Percentiles rank a stretch among this genome's conserved stretches.
These are phyloP conservation scores for Erigeron canadensis DNA, from an alignment of 129 eudicot genomes.

Conservation along the genomic window DNA sequence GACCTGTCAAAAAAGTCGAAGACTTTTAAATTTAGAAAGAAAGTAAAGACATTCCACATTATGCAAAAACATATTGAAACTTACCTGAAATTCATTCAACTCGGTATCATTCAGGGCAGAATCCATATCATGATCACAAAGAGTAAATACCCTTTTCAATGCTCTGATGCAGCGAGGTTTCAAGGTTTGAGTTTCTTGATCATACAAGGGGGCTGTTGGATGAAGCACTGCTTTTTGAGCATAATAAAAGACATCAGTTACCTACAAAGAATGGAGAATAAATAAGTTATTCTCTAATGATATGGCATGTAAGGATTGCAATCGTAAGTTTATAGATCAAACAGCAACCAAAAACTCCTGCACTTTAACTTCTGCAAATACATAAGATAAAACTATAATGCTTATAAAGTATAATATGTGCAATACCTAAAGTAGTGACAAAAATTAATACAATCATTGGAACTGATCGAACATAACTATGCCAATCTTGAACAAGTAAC, in stretches of 20 bases:
- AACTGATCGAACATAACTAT: conserved; percentile 3
- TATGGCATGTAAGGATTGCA: conserved; percentile 12
- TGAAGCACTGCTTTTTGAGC: conserved; percentile 98
- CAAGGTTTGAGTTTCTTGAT: conserved; percentile 85
- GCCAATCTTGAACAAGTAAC: conserved; percentile 3
- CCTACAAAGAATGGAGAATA: conserved; percentile 42
- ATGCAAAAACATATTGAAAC: neutral
- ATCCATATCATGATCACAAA: conserved; percentile 87
- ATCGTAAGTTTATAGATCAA: conserved; percentile 28
- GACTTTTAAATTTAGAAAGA: conserved; percentile 1
- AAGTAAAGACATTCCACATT: neutral
- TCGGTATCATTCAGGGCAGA: conserved; percentile 81
- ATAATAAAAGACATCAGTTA: conserved; percentile 87
- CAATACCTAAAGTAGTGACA: conserved; percentile 3
- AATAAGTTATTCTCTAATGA: conserved; percentile 18
- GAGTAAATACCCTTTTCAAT: conserved; percentile 76
- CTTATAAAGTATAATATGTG: neutral
- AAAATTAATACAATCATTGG: neutral
- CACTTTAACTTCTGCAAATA: conserved; percentile 23
- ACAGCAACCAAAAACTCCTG: conserved; percentile 20
- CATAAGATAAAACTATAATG: conserved; percentile 17
- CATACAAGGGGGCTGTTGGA: conserved; percentile 92
- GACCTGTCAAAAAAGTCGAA: conserved; percentile 43
- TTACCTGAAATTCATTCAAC: conserved; percentile 90
- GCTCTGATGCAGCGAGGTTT: conserved; percentile 89